Evolutionary conservation across 1,284 basidiomycete genomes (phyloP), one percentile per base, ranked within the genome.

Genomic region (Macrocystidia cucumis): DNA sequence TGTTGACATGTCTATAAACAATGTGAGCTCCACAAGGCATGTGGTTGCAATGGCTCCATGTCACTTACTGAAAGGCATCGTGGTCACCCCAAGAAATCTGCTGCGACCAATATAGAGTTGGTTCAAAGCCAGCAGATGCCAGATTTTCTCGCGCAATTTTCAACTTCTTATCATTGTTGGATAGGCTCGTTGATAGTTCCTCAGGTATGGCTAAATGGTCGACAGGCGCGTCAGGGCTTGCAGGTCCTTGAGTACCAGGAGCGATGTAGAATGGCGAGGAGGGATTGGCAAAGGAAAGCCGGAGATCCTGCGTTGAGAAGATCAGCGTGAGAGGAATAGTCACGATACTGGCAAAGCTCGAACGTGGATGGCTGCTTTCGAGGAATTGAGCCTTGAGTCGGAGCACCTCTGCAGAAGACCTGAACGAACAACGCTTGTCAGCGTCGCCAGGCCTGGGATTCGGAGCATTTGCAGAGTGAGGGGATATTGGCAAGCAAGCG

Each of bases 11-110:
- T 50, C 83, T 86, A 37, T 16, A 29, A 14, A 17, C 22, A 12
- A 8, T 38, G 13, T 12, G 21, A 19, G 4, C 17, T 37, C 32
- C 11, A 9, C 34, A 18, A 8, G 14, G 16, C 9, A 37, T 16
- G 13, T 29, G 22, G 41, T 13, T n/a, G 20, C 26, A 26, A 38
- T n/a, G n/a, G n/a, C n/a, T n/a, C n/a, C n/a, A n/a, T n/a, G n/a
- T n/a, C n/a, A 48, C 76, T 32, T 49, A 82, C 82, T 77, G 74
- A 50, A 86, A 84, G 0, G 81, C 61, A 49, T 87, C 84, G 25
- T 79, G 74, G 47, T 86, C 76, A 32, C 83, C 83, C 83, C 83
- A 86, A 1, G 69, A 73, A 9, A 87, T 69, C 12, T 56, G 60
- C 51, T 86, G 82, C 49, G 82, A 78, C 74, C 74, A 83, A 41